Evolutionary conservation across 1,284 basidiomycete species (phyloP).

Genomic region (Mycena citricolor): DNA sequence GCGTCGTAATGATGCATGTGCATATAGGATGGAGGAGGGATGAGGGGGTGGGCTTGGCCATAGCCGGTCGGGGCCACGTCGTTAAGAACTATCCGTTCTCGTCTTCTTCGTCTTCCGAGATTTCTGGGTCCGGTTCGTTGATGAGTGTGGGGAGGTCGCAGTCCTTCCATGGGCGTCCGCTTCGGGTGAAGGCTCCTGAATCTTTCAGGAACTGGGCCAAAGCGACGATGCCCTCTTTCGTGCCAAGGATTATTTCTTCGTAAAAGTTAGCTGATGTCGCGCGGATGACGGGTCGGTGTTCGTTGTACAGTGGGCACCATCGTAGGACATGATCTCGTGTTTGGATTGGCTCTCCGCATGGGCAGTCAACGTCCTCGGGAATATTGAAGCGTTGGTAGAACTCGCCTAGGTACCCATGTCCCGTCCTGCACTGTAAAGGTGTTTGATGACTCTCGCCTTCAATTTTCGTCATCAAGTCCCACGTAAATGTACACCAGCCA

Average conservation of each 20-base stretch:
- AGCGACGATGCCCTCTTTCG: conserved; percentile 25
- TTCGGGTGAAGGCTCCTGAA: conserved; percentile 29
- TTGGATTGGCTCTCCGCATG: conserved; percentile 28
- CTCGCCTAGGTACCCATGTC: conserved; percentile 31
- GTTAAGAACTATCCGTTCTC: too few species aligned
- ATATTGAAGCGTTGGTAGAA: conserved; percentile 30
- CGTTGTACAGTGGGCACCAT: conserved; percentile 28
- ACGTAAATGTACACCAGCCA: too few species aligned
- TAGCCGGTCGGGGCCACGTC: too few species aligned
- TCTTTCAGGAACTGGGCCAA: conserved; percentile 26
- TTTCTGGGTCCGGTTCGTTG: conserved; percentile 3
- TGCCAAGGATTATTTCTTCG: conserved; percentile 25
- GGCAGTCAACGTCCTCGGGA: conserved; percentile 27
- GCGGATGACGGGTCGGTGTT: conserved; percentile 22
- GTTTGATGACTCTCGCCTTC: too few species aligned
- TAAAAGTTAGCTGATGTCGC: conserved; percentile 12
- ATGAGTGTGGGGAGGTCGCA: background rate
- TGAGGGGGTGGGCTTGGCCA: too few species aligned
- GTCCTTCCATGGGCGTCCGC: background rate
- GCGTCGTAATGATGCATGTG: too few species aligned
- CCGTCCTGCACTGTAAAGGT: conserved; percentile 30
- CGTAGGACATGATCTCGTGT: conserved; percentile 32
- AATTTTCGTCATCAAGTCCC: too few species aligned
- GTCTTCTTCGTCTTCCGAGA: conserved; percentile 3
- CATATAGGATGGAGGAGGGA: too few species aligned